Evolutionary conservation across 768 basidiomycete species (phyloP), one percentile per base, ranked within the genome.

Genomic region (Leccinum variicolor): DNA sequence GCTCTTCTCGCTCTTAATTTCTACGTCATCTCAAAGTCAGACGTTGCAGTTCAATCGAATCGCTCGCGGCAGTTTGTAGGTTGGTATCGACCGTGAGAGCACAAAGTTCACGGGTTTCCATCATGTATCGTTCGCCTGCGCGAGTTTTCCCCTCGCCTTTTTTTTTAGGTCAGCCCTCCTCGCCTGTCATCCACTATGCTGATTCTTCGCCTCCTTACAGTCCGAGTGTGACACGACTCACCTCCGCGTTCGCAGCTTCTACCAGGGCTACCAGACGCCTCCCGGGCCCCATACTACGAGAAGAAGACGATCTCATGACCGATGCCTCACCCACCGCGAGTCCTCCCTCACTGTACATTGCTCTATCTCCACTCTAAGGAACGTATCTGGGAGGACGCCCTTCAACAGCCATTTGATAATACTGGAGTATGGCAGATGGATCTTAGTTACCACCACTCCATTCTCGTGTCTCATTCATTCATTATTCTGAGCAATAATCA

Each of bases 391-490:
- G 82, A 82, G 3, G 69, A 74, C 6, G 80, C 77, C 0, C 74
- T 79, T 41, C 66, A 70, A 0, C 64, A 64, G 17, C 77, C 79
- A 0, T 73, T 84, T 26, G 79, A 84, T 55, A 73, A 84, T 55
- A 73, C 71, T 4, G 80, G 76, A 3, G 69, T 78, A 53, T 81
- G 83, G 9, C 71, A 73, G 48, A 79, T 89, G 53, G 74, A 81
- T 52, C 73, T 89, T 15, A 77, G 76, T 86, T 86, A 67, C 48
- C 3, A 15, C 34, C 34, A 6, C 14, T 33, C 6, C 34, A 34
- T 15, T 34, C 15, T 34, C 3, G 34, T 34, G 34, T 34, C 6
- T 34, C 34, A 34, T 34, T 34, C 33, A 4, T 34, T 34, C 3
- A 34, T 34, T 15, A 34, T 34, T 34, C 14, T 34, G 34, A 34